A percentile compares a stretch with the other conserved stretches of the same genome.
Conservation (phyloP, 2,329 filamentous ascomycete genomes). For the Penicillium sp. region DNA sequence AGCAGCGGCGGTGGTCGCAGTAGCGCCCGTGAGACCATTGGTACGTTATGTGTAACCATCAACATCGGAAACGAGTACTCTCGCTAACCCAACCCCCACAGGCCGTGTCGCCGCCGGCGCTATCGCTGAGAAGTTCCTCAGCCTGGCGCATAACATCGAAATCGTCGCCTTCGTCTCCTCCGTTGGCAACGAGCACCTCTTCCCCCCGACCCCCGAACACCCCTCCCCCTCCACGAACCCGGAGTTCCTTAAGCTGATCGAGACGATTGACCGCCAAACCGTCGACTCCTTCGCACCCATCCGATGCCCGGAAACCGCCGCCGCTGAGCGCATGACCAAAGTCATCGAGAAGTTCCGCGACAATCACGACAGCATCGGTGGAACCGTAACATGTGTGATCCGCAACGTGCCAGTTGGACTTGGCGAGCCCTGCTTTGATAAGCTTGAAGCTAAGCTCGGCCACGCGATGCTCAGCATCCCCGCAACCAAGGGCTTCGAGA, state of each 20-base stretch:
- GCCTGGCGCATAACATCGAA: slow-evolving; percentile 76
- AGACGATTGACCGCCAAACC: slow-evolving; percentile 67
- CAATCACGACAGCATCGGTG: slow-evolving; percentile 82
- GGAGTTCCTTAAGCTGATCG: slow-evolving; percentile 70
- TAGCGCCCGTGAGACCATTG: slow-evolving; percentile 93
- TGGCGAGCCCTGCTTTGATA: slow-evolving; percentile 93
- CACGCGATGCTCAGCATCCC: slow-evolving; percentile 96
- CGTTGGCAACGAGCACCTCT: slow-evolving; percentile 76
- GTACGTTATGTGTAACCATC: slow-evolving; percentile 36
- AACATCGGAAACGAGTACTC: neutral
- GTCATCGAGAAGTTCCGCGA: slow-evolving; percentile 76
- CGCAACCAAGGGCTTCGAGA: slow-evolving; percentile 91
- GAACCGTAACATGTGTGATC: slow-evolving; percentile 91
- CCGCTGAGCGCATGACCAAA: slow-evolving; percentile 70
- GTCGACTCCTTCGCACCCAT: slow-evolving; percentile 86
- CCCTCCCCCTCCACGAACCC: slow-evolving; percentile 72
- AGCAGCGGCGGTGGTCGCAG: slow-evolving; percentile 85
- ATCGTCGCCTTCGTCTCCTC: slow-evolving; percentile 88
- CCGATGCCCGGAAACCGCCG: slow-evolving; percentile 71
- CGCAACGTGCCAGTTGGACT: slow-evolving; percentile 79
- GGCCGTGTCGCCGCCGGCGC: slow-evolving; percentile 84
- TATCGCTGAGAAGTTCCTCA: slow-evolving; percentile 90
- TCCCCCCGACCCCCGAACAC: slow-evolving; percentile 66
- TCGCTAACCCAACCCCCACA: slow-evolving; percentile 25
- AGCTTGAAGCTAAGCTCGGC: slow-evolving; percentile 84